Conservation (phyloP, 2,329 filamentous ascomycete genomes). For the Albifimbria verrucaria region DNA sequence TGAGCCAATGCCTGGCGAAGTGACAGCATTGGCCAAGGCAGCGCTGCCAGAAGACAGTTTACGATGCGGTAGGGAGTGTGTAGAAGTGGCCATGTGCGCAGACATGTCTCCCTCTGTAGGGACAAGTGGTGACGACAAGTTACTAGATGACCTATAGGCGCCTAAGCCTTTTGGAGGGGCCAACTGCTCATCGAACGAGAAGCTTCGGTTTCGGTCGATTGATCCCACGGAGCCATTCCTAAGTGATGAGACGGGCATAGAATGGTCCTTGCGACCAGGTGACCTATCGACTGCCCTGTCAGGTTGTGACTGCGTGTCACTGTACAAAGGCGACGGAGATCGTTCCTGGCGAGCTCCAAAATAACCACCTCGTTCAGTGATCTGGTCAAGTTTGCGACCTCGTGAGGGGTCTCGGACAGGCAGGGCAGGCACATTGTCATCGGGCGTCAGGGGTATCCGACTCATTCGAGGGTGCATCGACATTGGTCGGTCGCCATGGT, state of each 20-base stretch:
- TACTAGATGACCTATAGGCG: conserved; percentile 54
- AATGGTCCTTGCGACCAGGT: conserved; percentile 28
- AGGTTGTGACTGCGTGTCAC: conserved; percentile 26
- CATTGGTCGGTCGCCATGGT: conserved; percentile 54
- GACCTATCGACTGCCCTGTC: conserved; percentile 25
- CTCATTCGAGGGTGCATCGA: conserved; percentile 77
- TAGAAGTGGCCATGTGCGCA: conserved; percentile 48
- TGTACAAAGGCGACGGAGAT: conserved; percentile 53
- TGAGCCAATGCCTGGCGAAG: conserved; percentile 58
- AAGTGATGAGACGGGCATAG: conserved; percentile 30
- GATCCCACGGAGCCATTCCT: conserved; percentile 15
- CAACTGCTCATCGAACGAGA: conserved; percentile 49
- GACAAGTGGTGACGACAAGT: conserved; percentile 60
- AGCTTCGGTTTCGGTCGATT: not conserved
- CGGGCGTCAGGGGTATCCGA: conserved; percentile 51
- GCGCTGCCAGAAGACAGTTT: conserved; percentile 73
- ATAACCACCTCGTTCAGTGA: conserved; percentile 35
- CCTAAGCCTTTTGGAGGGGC: conserved; percentile 49
- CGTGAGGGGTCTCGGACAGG: conserved; percentile 37
- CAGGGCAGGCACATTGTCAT: conserved; percentile 43
- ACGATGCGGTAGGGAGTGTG: conserved; percentile 64
- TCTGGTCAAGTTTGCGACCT: conserved; percentile 35
- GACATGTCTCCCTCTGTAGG: conserved; percentile 69
- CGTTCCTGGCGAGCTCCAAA: conserved; percentile 57
- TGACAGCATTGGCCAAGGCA: conserved; percentile 37